Conservation (phyloP, 441 rosid genomes). For the Euphorbia corollata region DNA sequence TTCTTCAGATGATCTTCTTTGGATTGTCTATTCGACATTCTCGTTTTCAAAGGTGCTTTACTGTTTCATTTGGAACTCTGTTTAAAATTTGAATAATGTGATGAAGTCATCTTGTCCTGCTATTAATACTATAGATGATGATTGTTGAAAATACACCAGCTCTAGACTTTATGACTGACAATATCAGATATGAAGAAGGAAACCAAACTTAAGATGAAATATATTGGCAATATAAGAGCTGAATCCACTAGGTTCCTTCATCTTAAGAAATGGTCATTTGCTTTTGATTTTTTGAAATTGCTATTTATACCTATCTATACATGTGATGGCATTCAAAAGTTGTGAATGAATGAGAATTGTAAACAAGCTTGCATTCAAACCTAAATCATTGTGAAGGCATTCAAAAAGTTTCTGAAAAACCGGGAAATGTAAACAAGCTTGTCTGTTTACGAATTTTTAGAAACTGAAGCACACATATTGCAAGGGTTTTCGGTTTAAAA, state of each 20-base stretch:
- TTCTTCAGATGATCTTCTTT: conserved; percentile 66
- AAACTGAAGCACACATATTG: background rate
- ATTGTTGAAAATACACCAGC: background rate
- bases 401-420: background rate
- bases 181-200: conserved; percentile 1
- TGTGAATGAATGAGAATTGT: background rate
- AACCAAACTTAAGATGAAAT: background rate
- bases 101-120: background rate
- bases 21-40: conserved; percentile 50
- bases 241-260: background rate
- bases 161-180: background rate
- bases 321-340: background rate
- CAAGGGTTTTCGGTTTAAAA: background rate
- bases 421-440: background rate
- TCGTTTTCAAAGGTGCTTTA: conserved; percentile 58
- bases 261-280: background rate
- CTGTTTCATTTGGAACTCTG: conserved; percentile 12
- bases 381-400: background rate
- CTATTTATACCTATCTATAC: background rate
- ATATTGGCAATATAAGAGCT: background rate
- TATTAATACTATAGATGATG: background rate
- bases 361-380: background rate
- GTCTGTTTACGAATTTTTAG: background rate
- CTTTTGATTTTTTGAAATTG: background rate
- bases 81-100: background rate